Percentiles rank a stretch among this genome's conserved stretches.
Conservation (phyloP, 139 green algal species). For the Coccomyxa sp. region DNA sequence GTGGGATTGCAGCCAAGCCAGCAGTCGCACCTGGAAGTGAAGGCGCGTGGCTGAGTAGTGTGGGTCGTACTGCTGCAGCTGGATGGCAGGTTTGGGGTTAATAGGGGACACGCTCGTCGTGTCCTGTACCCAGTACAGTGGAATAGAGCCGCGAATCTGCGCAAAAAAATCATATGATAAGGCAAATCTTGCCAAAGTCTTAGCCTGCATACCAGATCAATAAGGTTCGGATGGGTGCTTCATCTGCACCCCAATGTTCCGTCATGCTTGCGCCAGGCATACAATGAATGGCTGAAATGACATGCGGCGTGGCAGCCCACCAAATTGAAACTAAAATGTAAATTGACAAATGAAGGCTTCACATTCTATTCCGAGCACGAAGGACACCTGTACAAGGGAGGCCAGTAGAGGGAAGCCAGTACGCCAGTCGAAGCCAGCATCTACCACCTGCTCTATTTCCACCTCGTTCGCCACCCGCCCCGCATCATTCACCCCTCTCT, state of each 20-base stretch:
- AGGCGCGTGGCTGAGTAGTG: conserved; percentile 53
- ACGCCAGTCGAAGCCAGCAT: conserved; percentile 60
- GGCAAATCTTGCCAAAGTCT: not conserved
- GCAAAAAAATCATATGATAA: not conserved
- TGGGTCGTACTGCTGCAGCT: conserved; percentile 80
- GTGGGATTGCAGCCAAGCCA: too few relatives aligned
- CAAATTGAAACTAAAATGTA: too few relatives aligned
- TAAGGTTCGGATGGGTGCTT: too few relatives aligned
- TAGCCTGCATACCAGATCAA: not conserved
- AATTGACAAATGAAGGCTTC: too few relatives aligned
- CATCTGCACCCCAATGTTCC: too few relatives aligned
- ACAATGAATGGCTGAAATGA: too few relatives aligned
- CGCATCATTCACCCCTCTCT: conserved; percentile 82
- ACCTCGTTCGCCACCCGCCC: conserved; percentile 95
- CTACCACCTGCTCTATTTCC: conserved; percentile 84
- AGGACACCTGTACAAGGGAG: conserved; percentile 54
- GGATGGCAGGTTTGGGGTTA: conserved; percentile 71
- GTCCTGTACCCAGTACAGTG: conserved; percentile 92
- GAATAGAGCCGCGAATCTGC: conserved; percentile 87
- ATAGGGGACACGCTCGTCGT: conserved; percentile 13
- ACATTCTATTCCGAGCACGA: not conserved
- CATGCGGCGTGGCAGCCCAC: too few relatives aligned
- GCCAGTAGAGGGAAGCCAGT: conserved; percentile 53
- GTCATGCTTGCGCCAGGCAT: too few relatives aligned
- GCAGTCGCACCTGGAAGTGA: conserved; percentile 31